Evolutionary conservation across 768 basidiomycete genomes (phyloP).

Genomic region (Suillus clintonianus): DNA sequence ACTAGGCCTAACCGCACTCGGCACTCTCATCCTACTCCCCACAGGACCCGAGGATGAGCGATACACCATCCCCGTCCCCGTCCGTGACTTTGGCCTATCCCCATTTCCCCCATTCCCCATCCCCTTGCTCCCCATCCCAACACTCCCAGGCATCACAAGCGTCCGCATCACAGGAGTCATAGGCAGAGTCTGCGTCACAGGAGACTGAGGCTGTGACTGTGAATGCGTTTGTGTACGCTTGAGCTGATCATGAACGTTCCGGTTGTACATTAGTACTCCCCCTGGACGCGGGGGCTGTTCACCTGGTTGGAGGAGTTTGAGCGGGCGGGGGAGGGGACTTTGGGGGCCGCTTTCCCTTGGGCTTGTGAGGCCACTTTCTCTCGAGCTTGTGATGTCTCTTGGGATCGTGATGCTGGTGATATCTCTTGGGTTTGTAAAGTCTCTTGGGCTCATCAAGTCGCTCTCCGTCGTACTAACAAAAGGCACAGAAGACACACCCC

Average conservation of each 20-base stretch:
- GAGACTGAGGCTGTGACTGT: slow-evolving; percentile 12
- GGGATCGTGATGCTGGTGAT: not conserved
- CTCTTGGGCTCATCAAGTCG: not conserved
- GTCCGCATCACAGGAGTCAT: slow-evolving; percentile 19
- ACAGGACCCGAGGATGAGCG: slow-evolving; percentile 27
- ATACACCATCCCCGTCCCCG: slow-evolving; percentile 73
- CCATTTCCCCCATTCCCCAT: not conserved
- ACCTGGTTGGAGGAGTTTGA: slow-evolving; percentile 28
- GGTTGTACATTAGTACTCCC: slow-evolving; percentile 31
- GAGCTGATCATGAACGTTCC: slow-evolving; percentile 36
- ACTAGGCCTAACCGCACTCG: slow-evolving; percentile 6
- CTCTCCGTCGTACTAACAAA: not conserved
- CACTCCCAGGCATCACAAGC: slow-evolving; percentile 10
- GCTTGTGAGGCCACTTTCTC: not conserved
- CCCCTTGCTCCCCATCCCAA: not conserved
- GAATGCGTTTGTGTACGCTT: slow-evolving; percentile 23
- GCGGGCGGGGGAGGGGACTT: slow-evolving; percentile 25
- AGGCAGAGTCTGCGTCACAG: slow-evolving; percentile 11
- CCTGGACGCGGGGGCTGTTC: slow-evolving; percentile 24
- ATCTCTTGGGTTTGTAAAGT: not conserved
- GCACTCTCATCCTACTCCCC: slow-evolving; percentile 42
- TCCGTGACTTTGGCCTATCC: slow-evolving; percentile 53
- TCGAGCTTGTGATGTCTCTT: not conserved
- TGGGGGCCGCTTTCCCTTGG: not conserved
- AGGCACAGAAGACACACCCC: slow-evolving; percentile 1